Evolutionary conservation across 345 rosid genomes (phyloP).

Genomic region (Lepidium africanum): DNA sequence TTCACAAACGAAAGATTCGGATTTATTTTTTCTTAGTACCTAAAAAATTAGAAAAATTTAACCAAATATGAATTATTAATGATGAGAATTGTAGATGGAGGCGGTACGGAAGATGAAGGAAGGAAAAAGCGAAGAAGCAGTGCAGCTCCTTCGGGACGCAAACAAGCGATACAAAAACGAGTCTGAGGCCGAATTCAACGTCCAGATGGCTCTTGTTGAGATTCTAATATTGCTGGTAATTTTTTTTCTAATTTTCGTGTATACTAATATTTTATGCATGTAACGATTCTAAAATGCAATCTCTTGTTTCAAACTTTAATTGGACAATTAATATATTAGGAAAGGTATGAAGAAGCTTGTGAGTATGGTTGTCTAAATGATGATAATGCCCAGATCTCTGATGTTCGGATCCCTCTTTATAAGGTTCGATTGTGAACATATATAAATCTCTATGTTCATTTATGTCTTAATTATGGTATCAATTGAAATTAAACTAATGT

Average conservation of each 20-base stretch:
- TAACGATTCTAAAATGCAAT: neutral
- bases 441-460: too few relatives aligned
- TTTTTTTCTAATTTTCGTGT: too few relatives aligned
- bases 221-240: constrained; percentile 49
- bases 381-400: constrained; percentile 26
- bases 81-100: too few relatives aligned
- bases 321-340: constrained; percentile 17
- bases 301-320: neutral
- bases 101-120: constrained; percentile 43
- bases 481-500: neutral
- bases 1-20: too few relatives aligned
- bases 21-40: too few relatives aligned
- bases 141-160: constrained; percentile 28
- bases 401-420: constrained; percentile 29
- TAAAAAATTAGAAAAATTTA: too few relatives aligned
- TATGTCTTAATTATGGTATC: neutral
- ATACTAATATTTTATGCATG: neutral
- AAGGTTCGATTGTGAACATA: constrained; percentile 8
- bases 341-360: constrained; percentile 28
- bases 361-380: constrained; percentile 26
- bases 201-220: constrained; percentile 54
- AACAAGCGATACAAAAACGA: constrained; percentile 24
- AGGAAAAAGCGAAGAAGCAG: constrained; percentile 45
- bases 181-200: constrained; percentile 42
- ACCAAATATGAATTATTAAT: too few relatives aligned